Conservation (phyloP, 75 land plant genomes). For the Pinus albicaulis region DNA sequence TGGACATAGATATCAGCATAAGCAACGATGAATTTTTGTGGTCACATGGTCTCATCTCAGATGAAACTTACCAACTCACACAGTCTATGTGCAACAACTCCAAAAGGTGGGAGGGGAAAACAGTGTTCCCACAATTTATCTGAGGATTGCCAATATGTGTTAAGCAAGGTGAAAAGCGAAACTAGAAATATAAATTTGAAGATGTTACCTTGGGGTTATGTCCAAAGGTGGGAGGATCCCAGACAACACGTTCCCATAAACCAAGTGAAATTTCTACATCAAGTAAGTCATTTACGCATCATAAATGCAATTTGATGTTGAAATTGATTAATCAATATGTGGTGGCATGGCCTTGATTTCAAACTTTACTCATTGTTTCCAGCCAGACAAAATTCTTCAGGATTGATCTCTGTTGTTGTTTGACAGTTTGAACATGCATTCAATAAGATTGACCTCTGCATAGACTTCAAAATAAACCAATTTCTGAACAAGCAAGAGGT, state of each 20-base stretch:
- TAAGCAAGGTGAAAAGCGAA: neutral
- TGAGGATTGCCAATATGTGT: neutral
- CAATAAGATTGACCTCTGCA: conserved; percentile 21
- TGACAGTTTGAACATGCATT: neutral
- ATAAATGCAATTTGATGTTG: neutral
- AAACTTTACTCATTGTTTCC: conserved; percentile 2
- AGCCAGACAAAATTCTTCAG: neutral
- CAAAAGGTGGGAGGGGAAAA: neutral
- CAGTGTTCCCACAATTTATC: neutral
- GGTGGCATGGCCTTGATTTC: neutral
- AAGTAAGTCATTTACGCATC: neutral
- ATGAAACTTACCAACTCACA: conserved; percentile 23
- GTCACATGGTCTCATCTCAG: conserved; percentile 49
- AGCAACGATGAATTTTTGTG: conserved; percentile 33
- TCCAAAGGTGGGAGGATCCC: neutral
- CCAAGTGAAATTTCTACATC: neutral
- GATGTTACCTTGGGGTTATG: conserved; percentile 14
- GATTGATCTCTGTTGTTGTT: neutral
- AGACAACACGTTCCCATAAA: conserved; percentile 6
- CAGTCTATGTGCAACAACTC: conserved; percentile 23
- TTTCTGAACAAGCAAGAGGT: conserved; percentile 31
- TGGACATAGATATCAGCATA: conserved; percentile 36
- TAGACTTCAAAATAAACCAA: conserved; percentile 1
- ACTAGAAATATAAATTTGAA: conserved; percentile 8
- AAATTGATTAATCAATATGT: neutral